phyloP scores from a whole-genome alignment of 2,329 filamentous ascomycete genomes.

The Penicillium sp. region DNA sequence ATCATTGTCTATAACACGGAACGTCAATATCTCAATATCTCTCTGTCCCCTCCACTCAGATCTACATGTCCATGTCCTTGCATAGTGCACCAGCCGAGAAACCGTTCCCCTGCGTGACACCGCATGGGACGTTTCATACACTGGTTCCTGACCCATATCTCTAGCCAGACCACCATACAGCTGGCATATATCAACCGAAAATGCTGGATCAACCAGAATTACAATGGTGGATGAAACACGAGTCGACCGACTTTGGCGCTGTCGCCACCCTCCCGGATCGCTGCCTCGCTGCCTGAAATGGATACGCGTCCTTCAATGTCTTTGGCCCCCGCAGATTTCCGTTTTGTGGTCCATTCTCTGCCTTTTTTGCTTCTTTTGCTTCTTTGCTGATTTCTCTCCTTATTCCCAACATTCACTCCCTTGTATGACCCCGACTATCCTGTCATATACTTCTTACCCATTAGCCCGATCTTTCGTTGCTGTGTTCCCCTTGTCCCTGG shows the following conservation, averaged over 20 bases:
- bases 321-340: not conserved
- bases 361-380: not conserved
- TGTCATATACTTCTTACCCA: not conserved
- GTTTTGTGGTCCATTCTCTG: not conserved
- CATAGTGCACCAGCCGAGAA: too few relatives aligned
- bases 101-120: too few relatives aligned
- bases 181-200: not conserved
- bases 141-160: too few relatives aligned
- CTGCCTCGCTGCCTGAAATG: not conserved
- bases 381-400: not conserved
- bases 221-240: not conserved
- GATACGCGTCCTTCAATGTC: not conserved
- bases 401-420: not conserved
- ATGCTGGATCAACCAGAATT: not conserved
- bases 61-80: too few relatives aligned
- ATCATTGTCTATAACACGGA: too few relatives aligned
- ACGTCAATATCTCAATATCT: too few relatives aligned
- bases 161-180: too few relatives aligned
- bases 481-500: slow-evolving; percentile 7
- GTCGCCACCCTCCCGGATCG: not conserved
- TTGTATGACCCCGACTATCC: not conserved
- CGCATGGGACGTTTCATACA: too few relatives aligned
- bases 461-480: not conserved
- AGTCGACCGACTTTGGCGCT: not conserved
- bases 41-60: too few relatives aligned